Base-by-base conservation (phyloP, 495 filamentous ascomycete genomes). In the Sordaria brevicollis region DNA sequence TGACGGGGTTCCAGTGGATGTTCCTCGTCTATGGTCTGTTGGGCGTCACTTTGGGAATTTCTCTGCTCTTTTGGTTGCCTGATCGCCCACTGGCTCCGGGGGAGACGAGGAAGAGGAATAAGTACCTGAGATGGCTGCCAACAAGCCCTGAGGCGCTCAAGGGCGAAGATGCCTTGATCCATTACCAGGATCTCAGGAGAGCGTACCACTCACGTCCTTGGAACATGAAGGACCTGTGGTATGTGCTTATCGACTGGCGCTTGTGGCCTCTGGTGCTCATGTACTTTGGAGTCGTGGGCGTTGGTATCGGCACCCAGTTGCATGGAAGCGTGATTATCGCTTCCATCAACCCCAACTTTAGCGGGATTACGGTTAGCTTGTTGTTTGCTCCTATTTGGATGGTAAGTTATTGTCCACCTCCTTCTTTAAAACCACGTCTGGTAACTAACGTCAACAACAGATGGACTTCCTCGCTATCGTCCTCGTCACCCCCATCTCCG, bases 271-370 rank as follows among this genome's bases (percentile, higher is more conserved):
- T 97, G 67, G 83, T 90, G 9, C 73, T 94, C 39, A 96, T 96
- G 93, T 97, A 97, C 79, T 96, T 97, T 79, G 93, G 93, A 17
- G 93, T 96, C 9, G 93, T 97, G 5, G 93, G 93, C 35, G 93
- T 96, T 7, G 93, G 93, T 1, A 95, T 96, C 67, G 93, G 93
- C 43, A 90, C 92, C 2, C 93, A 96, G 80, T 87, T 89, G 62
- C 96, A 96, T 75, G 91, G 89, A 66, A 94, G 89, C 4, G 85
- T 96, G 38, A 96, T 97, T 74, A 95, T 97, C 76, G 83, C 88
- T 57, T 87, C 88, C 5, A 94, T 92, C 69, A 89, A 95, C 74
- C 85, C 90, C 2, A 80, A 80, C 0, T 84, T 96, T 69, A 93
- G 86, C 6, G 88, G 88, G 19, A 85, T 96, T 33, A 84, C 93